These are phyloP conservation scores for Glycine soja DNA, from an alignment of 306 rosid species.

Conservation along the genomic window DNA sequence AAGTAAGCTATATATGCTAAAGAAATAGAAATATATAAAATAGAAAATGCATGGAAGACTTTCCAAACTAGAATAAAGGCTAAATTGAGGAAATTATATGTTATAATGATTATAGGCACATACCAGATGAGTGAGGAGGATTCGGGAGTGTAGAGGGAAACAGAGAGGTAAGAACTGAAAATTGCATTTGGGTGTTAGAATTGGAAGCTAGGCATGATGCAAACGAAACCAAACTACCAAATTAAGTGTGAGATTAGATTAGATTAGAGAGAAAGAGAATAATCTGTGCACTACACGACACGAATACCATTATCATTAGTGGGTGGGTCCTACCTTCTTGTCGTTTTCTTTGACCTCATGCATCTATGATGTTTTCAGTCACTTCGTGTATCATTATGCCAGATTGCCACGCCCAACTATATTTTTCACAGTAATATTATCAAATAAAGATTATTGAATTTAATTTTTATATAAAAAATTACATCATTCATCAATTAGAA, in stretches of 20 bases:
- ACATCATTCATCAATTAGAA: no score
- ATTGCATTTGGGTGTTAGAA: slow-evolving; percentile 1
- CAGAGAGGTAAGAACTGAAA: slow-evolving; percentile 12
- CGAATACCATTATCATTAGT: slow-evolving; percentile 37
- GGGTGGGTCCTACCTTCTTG: slow-evolving; percentile 49
- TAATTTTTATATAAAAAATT: no score
- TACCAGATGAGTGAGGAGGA: slow-evolving; percentile 6
- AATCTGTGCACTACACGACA: slow-evolving; percentile 14
- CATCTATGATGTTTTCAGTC: slow-evolving; percentile 34
- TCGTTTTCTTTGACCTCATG: slow-evolving; percentile 48
- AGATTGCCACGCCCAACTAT: background rate
- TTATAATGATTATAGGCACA: background rate
- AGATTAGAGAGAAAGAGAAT: slow-evolving; percentile 1
- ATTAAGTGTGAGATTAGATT: background rate
- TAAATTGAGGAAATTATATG: slow-evolving; percentile 18
- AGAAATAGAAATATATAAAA: background rate
- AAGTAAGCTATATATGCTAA: background rate
- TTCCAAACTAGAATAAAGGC: background rate
- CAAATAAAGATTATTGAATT: no score
- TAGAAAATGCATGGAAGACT: slow-evolving; percentile 1
- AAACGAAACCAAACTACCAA: background rate
- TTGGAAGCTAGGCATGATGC: background rate
- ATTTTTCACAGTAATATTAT: background rate
- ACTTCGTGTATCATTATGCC: slow-evolving; percentile 33
- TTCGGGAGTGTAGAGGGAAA: slow-evolving; percentile 13